Conservation (phyloP, 1,284 basidiomycete genomes). For the Dichomitus squalens region DNA sequence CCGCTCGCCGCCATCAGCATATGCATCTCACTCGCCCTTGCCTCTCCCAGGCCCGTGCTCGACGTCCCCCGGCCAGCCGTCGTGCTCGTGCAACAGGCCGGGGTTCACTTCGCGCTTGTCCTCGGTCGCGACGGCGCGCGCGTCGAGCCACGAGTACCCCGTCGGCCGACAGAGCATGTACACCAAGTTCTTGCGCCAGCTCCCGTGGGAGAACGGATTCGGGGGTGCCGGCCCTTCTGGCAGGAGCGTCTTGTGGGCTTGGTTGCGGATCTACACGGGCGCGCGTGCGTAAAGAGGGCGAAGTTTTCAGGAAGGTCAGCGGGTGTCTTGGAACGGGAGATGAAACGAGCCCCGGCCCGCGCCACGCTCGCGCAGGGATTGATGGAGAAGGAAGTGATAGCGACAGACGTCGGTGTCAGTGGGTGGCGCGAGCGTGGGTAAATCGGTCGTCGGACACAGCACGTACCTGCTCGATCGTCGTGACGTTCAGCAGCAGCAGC, state of each 20-base stretch:
- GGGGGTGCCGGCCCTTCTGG: slow-evolving; percentile 59
- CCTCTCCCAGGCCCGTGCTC: slow-evolving; percentile 25
- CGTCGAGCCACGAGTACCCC: slow-evolving; percentile 72
- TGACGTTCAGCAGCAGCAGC: slow-evolving; percentile 83
- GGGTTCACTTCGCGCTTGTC: slow-evolving; percentile 73
- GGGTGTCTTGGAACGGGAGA: neutral
- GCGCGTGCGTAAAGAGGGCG: neutral
- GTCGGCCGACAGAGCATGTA: slow-evolving; percentile 72
- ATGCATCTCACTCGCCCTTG: slow-evolving; percentile 23
- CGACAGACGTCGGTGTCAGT: slow-evolving; percentile 11
- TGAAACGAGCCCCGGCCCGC: slow-evolving; percentile 11
- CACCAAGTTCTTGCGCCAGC: slow-evolving; percentile 66
- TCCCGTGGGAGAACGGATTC: slow-evolving; percentile 80
- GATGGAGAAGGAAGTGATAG: slow-evolving; percentile 4
- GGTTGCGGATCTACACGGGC: slow-evolving; percentile 64
- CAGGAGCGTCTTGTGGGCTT: slow-evolving; percentile 71
- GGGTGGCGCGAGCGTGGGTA: slow-evolving; percentile 2
- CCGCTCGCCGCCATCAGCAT: neutral
- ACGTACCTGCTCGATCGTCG: slow-evolving; percentile 90
- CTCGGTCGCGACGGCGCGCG: slow-evolving; percentile 55
- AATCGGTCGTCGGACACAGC: slow-evolving; percentile 7
- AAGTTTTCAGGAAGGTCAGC: neutral
- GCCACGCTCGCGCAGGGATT: slow-evolving; percentile 12
- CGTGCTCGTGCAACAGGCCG: slow-evolving; percentile 36
- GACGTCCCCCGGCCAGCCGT: slow-evolving; percentile 25